Evolutionary conservation across 345 rosid species (phyloP).

Genomic region (Brassica napus): DNA sequence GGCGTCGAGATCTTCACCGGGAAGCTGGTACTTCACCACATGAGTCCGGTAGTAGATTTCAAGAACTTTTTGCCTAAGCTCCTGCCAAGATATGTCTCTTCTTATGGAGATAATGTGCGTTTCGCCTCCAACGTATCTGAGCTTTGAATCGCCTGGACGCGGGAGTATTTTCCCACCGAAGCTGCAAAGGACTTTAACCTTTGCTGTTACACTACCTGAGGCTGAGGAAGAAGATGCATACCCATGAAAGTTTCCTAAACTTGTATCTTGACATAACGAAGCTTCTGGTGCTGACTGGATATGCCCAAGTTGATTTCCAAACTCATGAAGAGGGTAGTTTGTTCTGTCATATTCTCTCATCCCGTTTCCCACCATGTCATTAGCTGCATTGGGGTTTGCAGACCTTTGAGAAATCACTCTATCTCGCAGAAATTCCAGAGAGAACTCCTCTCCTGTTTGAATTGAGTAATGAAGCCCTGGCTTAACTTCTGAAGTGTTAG

Average conservation of each 20-base stretch:
- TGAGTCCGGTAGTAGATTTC: constrained; percentile 61
- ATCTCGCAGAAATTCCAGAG: constrained; percentile 89
- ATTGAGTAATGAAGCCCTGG: constrained; percentile 77
- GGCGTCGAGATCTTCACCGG: constrained; percentile 92
- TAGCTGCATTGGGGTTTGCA: constrained; percentile 43
- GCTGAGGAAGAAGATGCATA: constrained; percentile 53
- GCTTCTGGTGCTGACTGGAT: constrained; percentile 53
- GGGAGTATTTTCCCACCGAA: constrained; percentile 85
- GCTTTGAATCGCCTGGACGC: constrained; percentile 87
- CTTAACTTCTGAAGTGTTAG: constrained; percentile 58
- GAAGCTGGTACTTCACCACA: constrained; percentile 84
- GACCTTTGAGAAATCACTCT: constrained; percentile 63
- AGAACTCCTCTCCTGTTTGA: constrained; percentile 90
- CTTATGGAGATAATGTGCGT: constrained; percentile 67
- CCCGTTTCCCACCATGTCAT: constrained; percentile 47
- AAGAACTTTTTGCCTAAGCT: constrained; percentile 61
- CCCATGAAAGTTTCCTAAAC: constrained; percentile 40
- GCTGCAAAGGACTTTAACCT: constrained; percentile 82
- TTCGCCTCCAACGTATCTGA: constrained; percentile 92
- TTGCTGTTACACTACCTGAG: constrained; percentile 46
- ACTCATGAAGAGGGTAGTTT: constrained; percentile 42
- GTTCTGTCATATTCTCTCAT: constrained; percentile 52
- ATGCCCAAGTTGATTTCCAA: constrained; percentile 48
- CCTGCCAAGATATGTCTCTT: constrained; percentile 66
- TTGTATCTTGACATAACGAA: constrained; percentile 43